These are phyloP conservation scores for Fusarium sp. DNA, from an alignment of 2,329 filamentous ascomycete species.

Conservation along the genomic window DNA sequence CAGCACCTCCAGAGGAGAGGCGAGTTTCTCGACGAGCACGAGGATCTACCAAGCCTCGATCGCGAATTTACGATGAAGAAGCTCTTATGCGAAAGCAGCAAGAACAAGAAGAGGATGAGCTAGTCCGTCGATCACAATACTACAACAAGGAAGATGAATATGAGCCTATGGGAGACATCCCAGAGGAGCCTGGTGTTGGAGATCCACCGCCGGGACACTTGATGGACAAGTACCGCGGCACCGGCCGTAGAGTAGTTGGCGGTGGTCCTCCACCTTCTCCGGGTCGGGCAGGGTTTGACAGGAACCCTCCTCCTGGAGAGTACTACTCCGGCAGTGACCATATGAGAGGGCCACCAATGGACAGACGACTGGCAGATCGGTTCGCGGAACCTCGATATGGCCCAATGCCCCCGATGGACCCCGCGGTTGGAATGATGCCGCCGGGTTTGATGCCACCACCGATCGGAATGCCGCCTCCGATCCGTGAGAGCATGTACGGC, in stretches of 20 bases:
- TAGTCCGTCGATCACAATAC: constrained; percentile 39
- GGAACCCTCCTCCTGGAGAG: constrained; percentile 44
- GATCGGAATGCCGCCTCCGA: constrained; percentile 47
- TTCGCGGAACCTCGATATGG: constrained; percentile 55
- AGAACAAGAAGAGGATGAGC: constrained; percentile 57
- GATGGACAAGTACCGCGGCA: constrained; percentile 64
- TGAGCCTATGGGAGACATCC: constrained; percentile 45
- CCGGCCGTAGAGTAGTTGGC: constrained; percentile 41
- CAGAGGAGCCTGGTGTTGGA: constrained; percentile 55
- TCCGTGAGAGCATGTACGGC: constrained; percentile 30
- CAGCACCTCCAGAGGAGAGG: constrained; percentile 46
- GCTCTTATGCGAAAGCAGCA: constrained; percentile 56
- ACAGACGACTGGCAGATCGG: constrained; percentile 60
- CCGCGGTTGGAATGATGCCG: constrained; percentile 33
- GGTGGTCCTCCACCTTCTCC: constrained; percentile 30
- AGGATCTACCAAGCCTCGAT: constrained; percentile 38
- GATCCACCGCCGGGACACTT: constrained; percentile 64
- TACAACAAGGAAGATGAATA: constrained; percentile 54
- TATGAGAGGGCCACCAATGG: constrained; percentile 55
- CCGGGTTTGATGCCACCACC: constrained; percentile 44
- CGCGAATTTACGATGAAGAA: constrained; percentile 57
- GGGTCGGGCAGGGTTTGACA: constrained; percentile 41
- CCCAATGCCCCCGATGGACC: constrained; percentile 32
- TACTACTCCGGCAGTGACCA: constrained; percentile 57
- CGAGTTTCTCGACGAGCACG: constrained; percentile 35